Conservation (phyloP, 371 early-diverging fungal genomes). For the Circinella umbellata region DNA sequence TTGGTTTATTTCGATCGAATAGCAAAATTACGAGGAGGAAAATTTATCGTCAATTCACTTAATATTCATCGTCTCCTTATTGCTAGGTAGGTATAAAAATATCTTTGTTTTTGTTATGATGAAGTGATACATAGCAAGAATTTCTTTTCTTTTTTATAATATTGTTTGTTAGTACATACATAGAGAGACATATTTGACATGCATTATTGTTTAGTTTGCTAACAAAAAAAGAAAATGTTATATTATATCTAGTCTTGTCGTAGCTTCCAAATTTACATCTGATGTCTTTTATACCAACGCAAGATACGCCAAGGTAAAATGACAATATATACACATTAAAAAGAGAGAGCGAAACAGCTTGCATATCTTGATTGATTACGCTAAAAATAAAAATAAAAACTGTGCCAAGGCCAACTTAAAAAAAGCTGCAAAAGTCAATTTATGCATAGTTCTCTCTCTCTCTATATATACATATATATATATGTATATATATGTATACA, state of each 20-base stretch:
- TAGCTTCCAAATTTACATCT: conserved; percentile 84
- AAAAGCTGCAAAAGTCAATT: conserved; percentile 1
- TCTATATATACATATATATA: background rate
- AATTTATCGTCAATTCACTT: conserved; percentile 68
- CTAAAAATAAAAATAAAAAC: too few species aligned
- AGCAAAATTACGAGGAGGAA: conserved; percentile 33
- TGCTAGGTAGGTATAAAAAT: conserved; percentile 43
- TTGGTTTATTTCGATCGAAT: conserved; percentile 91
- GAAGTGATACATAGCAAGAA: too few species aligned
- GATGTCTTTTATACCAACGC: conserved; percentile 85
- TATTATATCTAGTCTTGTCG: conserved; percentile 57
- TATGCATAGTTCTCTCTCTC: background rate
- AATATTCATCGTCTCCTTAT: conserved; percentile 86
- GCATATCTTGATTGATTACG: too few species aligned
- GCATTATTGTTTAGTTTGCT: conserved; percentile 1
- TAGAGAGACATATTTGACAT: too few species aligned
- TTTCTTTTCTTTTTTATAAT: too few species aligned
- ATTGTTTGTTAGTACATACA: background rate
- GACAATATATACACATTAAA: background rate
- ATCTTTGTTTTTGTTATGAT: too few species aligned
- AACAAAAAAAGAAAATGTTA: background rate
- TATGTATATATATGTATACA: too few species aligned
- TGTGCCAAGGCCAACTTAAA: background rate
- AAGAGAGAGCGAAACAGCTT: conserved; percentile 3
- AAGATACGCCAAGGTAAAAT: conserved; percentile 70